Base-by-base conservation (phyloP, 306 rosid species). In the Prunus dulcis region DNA sequence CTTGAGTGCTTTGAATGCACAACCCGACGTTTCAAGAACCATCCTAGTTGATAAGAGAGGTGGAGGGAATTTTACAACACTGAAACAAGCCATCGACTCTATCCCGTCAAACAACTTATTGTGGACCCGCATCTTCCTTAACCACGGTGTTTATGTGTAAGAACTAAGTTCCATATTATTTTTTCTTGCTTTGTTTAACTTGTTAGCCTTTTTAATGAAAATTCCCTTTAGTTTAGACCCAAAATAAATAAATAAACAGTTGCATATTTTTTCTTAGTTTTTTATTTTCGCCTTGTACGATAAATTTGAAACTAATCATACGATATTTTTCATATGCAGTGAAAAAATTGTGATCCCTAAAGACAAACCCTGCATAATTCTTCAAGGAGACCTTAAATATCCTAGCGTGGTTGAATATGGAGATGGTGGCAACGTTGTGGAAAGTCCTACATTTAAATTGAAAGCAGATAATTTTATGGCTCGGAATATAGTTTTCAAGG, bases 31-130 rank as follows among this genome's bases (percentile, higher is more conserved):
- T 65, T 19, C 50, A 38, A 12, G 15, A 18, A 76, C 76, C 68
- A 64, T 82, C 1, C 43, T 17, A 1, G 88, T 85, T 10, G 81
- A 62, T 70, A 49, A 73, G 18, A 60, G 57, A 10, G 79, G 61
- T 3, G 10, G 51, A 4, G 22, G 63, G 60, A 0, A 7, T 22
- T 85, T 85, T 57, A 32, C 1, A 5, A 68, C 72, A 2, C n/a
- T 85, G 19, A 83, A 82, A 63, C 64, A 73, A 12, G 88, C 86
- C 53, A 82, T 85, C 28, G 84, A 82, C 64, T 79, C 80, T 9
- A 25, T 82, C 43, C 25, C 46, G 0, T 2, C 19, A 46, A 41
- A 64, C 43, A 82, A 72, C 3, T 12, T 4, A 2, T 14, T 9
- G 20, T 85, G 88, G 88, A 73, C 73, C 73, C 69, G 70, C n/a